Percentiles rank a stretch among this genome's conserved stretches.
These are phyloP conservation scores for Ploettnerulaceae sp. DNA, from an alignment of 2,329 filamentous ascomycete species.

Conservation along the genomic window DNA sequence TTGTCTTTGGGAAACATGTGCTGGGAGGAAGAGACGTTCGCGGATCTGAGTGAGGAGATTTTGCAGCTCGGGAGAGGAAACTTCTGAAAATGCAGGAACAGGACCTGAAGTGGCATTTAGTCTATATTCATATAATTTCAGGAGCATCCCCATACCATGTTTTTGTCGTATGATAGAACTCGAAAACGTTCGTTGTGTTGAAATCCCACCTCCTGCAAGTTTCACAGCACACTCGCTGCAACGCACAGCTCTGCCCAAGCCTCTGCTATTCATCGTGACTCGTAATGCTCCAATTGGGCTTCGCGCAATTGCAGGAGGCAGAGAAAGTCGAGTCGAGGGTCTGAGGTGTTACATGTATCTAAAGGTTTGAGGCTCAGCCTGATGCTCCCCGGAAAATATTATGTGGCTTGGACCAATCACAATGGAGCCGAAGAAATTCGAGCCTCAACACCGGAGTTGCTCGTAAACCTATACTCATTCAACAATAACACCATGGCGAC, in stretches of 20 bases:
- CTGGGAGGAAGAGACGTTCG: constrained; percentile 56
- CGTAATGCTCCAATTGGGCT: constrained; percentile 3
- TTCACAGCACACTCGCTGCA: constrained; percentile 21
- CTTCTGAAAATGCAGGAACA: constrained; percentile 41
- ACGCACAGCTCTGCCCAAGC: constrained; percentile 14
- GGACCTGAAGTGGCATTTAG: constrained; percentile 17
- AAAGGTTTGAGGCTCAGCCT: not conserved
- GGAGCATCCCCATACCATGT: constrained; percentile 21
- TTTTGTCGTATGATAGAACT: constrained; percentile 26
- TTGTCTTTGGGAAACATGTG: constrained; percentile 50
- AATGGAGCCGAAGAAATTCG: constrained; percentile 21
- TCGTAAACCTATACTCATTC: constrained; percentile 13
- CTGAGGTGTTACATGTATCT: not conserved
- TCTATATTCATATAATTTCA: not conserved
- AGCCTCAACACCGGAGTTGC: constrained; percentile 12
- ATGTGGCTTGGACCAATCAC: constrained; percentile 17
- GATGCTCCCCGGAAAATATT: constrained; percentile 3
- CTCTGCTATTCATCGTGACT: constrained; percentile 21
- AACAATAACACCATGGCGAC: constrained; percentile 27
- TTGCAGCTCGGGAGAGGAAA: constrained; percentile 51
- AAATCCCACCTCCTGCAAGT: constrained; percentile 4
- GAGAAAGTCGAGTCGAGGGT: not conserved
- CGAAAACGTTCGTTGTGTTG: constrained; percentile 27
- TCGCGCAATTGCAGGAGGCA: not conserved
- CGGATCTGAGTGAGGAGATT: constrained; percentile 48